These are phyloP conservation scores for Cardiospermum halicacabum DNA, from an alignment of 345 rosid genomes.

Conservation along the genomic window DNA sequence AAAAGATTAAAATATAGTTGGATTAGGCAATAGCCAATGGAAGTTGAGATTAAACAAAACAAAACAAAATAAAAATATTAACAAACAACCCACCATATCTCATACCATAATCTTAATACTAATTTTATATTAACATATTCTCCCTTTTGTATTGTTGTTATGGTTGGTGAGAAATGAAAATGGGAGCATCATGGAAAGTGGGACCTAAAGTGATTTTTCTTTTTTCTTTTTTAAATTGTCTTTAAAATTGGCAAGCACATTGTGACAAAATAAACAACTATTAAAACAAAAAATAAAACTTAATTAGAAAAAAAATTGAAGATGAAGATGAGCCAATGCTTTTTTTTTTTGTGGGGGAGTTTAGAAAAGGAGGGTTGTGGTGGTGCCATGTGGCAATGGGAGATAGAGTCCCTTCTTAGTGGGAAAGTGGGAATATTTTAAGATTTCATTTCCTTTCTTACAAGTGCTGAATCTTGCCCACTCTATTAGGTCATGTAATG, in stretches of 20 bases:
- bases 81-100: not conserved
- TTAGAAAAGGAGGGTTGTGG: slow-evolving; percentile 19
- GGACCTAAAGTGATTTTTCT: not conserved
- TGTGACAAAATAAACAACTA: not conserved
- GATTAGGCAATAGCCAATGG: not conserved
- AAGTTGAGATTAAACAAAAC: not conserved
- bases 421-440: slow-evolving; percentile 1
- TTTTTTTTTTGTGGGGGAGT: too few relatives aligned
- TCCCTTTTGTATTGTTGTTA: not conserved
- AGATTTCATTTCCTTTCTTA: too few relatives aligned
- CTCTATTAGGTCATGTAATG: not conserved
- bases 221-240: not conserved
- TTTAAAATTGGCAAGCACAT: slow-evolving; percentile 1
- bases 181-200: slow-evolving; percentile 12
- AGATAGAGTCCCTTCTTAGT: slow-evolving; percentile 9
- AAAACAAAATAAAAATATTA: not conserved
- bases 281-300: not conserved
- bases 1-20: not conserved
- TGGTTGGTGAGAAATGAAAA: slow-evolving; percentile 7
- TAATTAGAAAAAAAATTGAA: not conserved
- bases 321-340: slow-evolving; percentile 17
- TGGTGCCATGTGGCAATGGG: slow-evolving; percentile 18
- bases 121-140: too few relatives aligned
- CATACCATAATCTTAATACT: too few relatives aligned
- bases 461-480: not conserved